phyloP scores from a whole-genome alignment of 768 basidiomycete genomes.

The Psilocybe subaeruginosa region DNA sequence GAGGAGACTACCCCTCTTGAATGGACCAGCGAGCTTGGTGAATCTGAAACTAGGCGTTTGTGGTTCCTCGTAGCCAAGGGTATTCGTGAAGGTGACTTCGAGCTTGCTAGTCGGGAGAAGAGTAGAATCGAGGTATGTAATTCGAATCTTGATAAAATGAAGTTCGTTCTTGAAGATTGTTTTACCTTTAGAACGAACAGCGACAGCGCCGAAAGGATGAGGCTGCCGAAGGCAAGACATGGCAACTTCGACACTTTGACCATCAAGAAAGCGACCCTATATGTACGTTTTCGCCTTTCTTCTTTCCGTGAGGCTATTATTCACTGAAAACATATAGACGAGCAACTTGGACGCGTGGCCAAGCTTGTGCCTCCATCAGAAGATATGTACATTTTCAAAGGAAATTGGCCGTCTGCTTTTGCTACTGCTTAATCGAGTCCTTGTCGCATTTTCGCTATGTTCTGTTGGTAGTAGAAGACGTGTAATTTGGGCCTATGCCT shows the following conservation, averaged over 20 bases:
- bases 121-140: constrained; percentile 79
- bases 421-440: not conserved
- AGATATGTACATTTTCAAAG: constrained; percentile 74
- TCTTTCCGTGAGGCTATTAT: not conserved
- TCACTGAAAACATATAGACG: constrained; percentile 46
- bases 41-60: constrained; percentile 84
- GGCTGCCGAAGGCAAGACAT: constrained; percentile 64
- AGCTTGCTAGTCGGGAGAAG: constrained; percentile 89
- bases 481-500: not conserved
- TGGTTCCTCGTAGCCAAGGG: constrained; percentile 91
- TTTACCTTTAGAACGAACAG: constrained; percentile 78
- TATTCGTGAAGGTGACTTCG: constrained; percentile 90
- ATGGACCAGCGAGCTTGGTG: constrained; percentile 61
- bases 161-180: not conserved
- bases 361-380: constrained; percentile 72
- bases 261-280: constrained; percentile 70
- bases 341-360: constrained; percentile 62
- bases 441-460: not conserved
- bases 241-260: constrained; percentile 80
- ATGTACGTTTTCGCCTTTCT: constrained; percentile 50
- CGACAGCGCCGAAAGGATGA: constrained; percentile 89
- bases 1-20: constrained; percentile 71
- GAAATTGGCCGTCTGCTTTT: constrained; percentile 51
- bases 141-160: too few species aligned
- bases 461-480: not conserved